Evolutionary conservation across 805 yeast genomes (phyloP).

Genomic region (Candida sonorensis): DNA sequence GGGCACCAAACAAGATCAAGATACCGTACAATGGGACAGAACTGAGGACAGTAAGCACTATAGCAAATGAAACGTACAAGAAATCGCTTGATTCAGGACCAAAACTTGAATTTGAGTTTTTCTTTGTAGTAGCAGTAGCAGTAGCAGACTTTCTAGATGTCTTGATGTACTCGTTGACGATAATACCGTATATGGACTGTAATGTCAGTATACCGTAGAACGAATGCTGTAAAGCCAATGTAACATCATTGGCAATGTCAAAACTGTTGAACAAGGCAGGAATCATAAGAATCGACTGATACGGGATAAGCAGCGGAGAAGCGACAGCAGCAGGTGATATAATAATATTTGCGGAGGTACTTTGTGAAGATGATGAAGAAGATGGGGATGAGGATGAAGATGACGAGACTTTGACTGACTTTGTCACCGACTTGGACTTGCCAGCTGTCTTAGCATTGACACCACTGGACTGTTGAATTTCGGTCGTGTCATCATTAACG

Average conservation of each 20-base stretch:
- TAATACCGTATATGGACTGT: slow-evolving; percentile 30
- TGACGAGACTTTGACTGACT: slow-evolving; percentile 1
- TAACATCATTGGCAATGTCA: slow-evolving; percentile 24
- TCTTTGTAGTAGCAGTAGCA: no score
- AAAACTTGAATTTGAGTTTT: slow-evolving; percentile 2
- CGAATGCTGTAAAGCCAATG: slow-evolving; percentile 19
- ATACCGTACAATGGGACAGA: slow-evolving; percentile 32
- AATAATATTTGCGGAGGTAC: slow-evolving; percentile 5
- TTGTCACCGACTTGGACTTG: no score
- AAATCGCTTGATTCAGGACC: slow-evolving; percentile 14
- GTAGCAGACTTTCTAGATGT: no score
- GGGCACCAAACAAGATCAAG: slow-evolving; percentile 74
- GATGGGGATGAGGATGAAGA: not conserved
- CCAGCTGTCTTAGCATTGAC: no score
- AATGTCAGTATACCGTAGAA: slow-evolving; percentile 27
- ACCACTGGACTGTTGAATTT: no score
- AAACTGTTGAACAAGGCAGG: slow-evolving; percentile 26
- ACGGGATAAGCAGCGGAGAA: slow-evolving; percentile 22
- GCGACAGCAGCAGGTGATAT: slow-evolving; percentile 10
- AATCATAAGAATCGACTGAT: slow-evolving; percentile 21
- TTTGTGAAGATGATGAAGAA: not conserved
- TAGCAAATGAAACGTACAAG: slow-evolving; percentile 23
- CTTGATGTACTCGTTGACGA: slow-evolving; percentile 28
- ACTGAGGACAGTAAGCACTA: slow-evolving; percentile 28
- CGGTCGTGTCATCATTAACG: no score